Evolutionary conservation across 2,329 filamentous ascomycete genomes (phyloP).

Genomic region (Cladosporium sp.): DNA sequence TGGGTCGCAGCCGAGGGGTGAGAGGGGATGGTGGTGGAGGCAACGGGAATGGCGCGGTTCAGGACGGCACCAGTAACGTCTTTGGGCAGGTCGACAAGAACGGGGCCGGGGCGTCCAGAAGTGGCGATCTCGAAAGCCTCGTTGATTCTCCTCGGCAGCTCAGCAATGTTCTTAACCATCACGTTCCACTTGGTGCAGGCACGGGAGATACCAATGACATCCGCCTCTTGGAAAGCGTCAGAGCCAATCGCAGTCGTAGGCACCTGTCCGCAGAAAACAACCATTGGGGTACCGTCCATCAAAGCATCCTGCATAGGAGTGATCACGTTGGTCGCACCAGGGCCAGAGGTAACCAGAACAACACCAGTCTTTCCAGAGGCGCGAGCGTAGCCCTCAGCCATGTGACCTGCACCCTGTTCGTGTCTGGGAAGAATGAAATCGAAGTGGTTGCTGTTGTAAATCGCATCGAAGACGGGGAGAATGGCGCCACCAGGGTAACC

Average conservation of each 20-base stretch:
- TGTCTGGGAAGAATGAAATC: constrained; percentile 93
- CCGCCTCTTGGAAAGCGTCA: constrained; percentile 95
- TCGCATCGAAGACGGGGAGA: constrained; percentile 96
- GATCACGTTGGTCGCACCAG: constrained; percentile 92
- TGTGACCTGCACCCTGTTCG: constrained; percentile 97
- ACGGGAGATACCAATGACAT: constrained; percentile 88
- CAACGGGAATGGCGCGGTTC: constrained; percentile 76
- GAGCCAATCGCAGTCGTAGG: constrained; percentile 85
- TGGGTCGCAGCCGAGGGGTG: constrained; percentile 83
- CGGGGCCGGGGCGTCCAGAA: constrained; percentile 86
- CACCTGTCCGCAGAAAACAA: constrained; percentile 95
- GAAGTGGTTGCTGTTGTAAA: constrained; percentile 97
- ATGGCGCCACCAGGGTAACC: constrained; percentile 91
- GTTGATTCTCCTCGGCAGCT: constrained; percentile 89
- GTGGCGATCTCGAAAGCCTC: constrained; percentile 98
- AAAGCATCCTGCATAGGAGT: constrained; percentile 96
- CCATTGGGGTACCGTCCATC: constrained; percentile 91
- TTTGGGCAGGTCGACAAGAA: constrained; percentile 93
- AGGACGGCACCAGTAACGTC: constrained; percentile 88
- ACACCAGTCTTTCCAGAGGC: constrained; percentile 92
- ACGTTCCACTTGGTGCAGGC: constrained; percentile 99
- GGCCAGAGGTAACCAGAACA: constrained; percentile 93
- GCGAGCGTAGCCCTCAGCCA: constrained; percentile 95
- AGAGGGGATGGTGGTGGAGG: constrained; percentile 62
- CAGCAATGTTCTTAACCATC: constrained; percentile 93